Evolutionary conservation across 306 rosid genomes (phyloP).

Genomic region (Hylodesmum podocarpum): DNA sequence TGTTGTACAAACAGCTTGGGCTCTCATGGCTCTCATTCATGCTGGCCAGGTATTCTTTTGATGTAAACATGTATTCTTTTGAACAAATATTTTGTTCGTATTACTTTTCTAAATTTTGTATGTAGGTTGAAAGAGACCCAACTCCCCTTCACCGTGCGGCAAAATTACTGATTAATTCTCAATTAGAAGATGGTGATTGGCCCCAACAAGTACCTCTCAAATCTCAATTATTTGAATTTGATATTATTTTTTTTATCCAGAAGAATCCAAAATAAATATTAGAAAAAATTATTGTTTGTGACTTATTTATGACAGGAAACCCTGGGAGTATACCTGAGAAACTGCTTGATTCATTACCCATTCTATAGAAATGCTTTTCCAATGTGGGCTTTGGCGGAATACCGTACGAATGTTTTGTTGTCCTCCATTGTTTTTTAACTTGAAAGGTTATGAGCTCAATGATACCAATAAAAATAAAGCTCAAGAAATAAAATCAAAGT

Average conservation of each 20-base stretch:
- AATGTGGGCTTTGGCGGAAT: background rate
- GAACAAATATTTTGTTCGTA: no score
- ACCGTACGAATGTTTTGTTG: background rate
- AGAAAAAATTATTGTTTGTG: background rate
- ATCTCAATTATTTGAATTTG: background rate
- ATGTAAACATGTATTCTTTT: background rate
- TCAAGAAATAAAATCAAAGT: no score
- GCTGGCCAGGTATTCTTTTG: background rate
- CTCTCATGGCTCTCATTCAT: slow-evolving; percentile 5
- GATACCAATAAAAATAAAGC: no score
- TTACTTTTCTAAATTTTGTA: background rate
- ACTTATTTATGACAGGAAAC: background rate
- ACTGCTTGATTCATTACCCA: background rate
- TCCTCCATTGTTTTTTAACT: background rate
- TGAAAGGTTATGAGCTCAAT: background rate
- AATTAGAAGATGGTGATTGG: slow-evolving; percentile 22
- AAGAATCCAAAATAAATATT: no score
- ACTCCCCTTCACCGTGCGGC: no score
- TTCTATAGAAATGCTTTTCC: background rate
- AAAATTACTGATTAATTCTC: slow-evolving; percentile 13
- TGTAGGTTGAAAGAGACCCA: background rate
- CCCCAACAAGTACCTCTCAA: slow-evolving; percentile 1
- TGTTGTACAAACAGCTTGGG: slow-evolving; percentile 11
- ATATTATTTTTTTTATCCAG: no score
- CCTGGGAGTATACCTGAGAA: background rate